Evolutionary conservation across 2,329 filamentous ascomycete species (phyloP).

Genomic region (Leptodontidium sp.): DNA sequence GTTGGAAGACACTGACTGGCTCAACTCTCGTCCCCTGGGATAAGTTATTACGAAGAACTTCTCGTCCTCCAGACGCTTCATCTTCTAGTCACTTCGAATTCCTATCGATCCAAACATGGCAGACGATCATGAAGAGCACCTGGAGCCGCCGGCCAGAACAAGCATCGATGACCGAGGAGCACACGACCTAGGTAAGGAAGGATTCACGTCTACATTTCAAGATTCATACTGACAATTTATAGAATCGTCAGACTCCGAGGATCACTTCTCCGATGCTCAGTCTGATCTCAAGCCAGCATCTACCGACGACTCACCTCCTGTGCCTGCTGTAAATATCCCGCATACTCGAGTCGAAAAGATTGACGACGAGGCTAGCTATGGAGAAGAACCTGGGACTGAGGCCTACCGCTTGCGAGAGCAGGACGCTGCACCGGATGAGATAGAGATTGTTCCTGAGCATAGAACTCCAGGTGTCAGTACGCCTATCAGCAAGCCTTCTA

Average conservation of each 20-base stretch:
- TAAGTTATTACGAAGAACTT: neutral
- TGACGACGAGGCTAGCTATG: slow-evolving; percentile 64
- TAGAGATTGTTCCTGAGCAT: slow-evolving; percentile 51
- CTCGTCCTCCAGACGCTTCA: neutral
- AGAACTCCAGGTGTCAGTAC: slow-evolving; percentile 15
- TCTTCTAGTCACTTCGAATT: neutral
- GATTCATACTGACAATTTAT: slow-evolving; percentile 26
- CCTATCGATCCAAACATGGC: slow-evolving; percentile 34
- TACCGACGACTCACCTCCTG: slow-evolving; percentile 53
- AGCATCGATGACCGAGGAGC: slow-evolving; percentile 64
- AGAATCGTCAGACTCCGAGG: slow-evolving; percentile 70
- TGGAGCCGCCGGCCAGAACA: slow-evolving; percentile 51
- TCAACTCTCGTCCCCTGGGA: neutral
- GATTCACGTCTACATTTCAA: slow-evolving; percentile 21
- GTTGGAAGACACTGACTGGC: neutral
- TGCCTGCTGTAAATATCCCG: slow-evolving; percentile 51
- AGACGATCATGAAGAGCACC: slow-evolving; percentile 48
- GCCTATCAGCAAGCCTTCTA: slow-evolving; percentile 21
- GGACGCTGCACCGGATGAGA: slow-evolving; percentile 68
- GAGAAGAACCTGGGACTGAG: slow-evolving; percentile 68
- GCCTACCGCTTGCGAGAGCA: slow-evolving; percentile 63
- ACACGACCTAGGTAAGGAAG: slow-evolving; percentile 63
- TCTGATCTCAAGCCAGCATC: slow-evolving; percentile 55
- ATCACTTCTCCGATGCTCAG: slow-evolving; percentile 74
- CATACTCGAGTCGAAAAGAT: slow-evolving; percentile 66